A percentile compares a stretch with the other conserved stretches of the same genome.
Evolutionary conservation across 2,329 filamentous ascomycete species (phyloP).

Genomic region (Mycogone perniciosa): DNA sequence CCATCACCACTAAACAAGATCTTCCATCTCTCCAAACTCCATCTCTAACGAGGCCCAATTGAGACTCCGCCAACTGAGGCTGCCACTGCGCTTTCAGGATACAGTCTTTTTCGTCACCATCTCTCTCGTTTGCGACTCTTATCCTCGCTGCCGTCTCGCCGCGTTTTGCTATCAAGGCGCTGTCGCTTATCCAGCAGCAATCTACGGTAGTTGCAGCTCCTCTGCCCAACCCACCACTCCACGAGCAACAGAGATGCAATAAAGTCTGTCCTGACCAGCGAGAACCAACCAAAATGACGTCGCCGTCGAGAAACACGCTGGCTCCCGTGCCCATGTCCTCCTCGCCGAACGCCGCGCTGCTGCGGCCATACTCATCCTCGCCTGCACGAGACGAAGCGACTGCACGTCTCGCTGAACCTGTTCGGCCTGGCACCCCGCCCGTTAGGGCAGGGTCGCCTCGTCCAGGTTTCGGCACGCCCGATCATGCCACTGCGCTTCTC

Average conservation of each 20-base stretch:
- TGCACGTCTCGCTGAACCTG: conserved; percentile 54
- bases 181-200: no score
- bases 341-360: conserved; percentile 38
- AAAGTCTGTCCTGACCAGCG: not conserved
- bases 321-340: conserved; percentile 35
- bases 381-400: conserved; percentile 53
- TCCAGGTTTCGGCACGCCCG: conserved; percentile 18
- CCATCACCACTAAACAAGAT: conserved; percentile 2
- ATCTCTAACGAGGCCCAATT: not conserved
- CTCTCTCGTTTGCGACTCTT: not conserved
- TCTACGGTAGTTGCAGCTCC: not conserved
- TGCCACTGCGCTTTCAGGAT: not conserved
- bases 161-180: no score
- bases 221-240: not conserved
- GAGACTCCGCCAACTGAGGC: not conserved
- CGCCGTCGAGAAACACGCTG: conserved; percentile 28
- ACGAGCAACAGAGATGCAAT: conserved; percentile 5
- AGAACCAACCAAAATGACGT: conserved; percentile 26
- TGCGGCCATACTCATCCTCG: conserved; percentile 43
- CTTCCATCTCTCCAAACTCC: not conserved
- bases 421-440: conserved; percentile 36
- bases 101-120: not conserved
- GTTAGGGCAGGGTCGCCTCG: conserved; percentile 31
- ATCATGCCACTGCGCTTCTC: conserved; percentile 54
- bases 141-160: no score